Evolutionary conservation across 352 stramenopile species (phyloP).

Genomic region (Phytophthora brassicae): DNA sequence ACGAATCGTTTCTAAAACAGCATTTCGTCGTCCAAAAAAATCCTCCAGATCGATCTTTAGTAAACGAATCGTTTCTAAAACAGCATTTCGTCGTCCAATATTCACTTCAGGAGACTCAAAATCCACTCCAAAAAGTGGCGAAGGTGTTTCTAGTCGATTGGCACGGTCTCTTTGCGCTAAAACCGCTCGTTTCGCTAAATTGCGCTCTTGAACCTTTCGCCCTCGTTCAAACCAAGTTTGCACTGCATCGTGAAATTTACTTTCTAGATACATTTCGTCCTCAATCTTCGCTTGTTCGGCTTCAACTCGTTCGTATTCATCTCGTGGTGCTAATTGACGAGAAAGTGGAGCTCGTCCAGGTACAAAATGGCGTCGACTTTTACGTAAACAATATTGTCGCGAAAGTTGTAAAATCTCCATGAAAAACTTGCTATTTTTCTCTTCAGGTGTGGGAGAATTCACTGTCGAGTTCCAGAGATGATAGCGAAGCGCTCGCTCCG

Average conservation of each 20-base stretch:
- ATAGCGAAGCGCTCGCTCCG: slow-evolving; percentile 66
- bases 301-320: slow-evolving; percentile 27
- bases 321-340: slow-evolving; percentile 16
- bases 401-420: slow-evolving; percentile 78
- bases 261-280: slow-evolving; percentile 70
- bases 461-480: slow-evolving; percentile 75
- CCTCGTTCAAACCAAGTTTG: slow-evolving; percentile 44
- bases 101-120: slow-evolving; percentile 69
- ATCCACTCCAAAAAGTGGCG: slow-evolving; percentile 55
- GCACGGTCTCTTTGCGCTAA: slow-evolving; percentile 26
- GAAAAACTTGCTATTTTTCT: slow-evolving; percentile 61
- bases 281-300: slow-evolving; percentile 31
- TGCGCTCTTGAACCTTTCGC: slow-evolving; percentile 39
- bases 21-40: slow-evolving; percentile 74
- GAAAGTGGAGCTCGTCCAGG: slow-evolving; percentile 5
- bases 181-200: slow-evolving; percentile 36
- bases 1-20: slow-evolving; percentile 46
- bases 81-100: slow-evolving; percentile 58
- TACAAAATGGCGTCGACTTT: slow-evolving; percentile 55
- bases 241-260: slow-evolving; percentile 61
- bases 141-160: slow-evolving; percentile 48
- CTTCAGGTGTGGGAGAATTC: slow-evolving; percentile 51
- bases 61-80: slow-evolving; percentile 46
- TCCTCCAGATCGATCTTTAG: slow-evolving; percentile 58
- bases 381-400: slow-evolving; percentile 74